Evolutionary conservation across 108 stramenopile species (phyloP), one percentile per base, ranked within the genome.

Genomic region (Skeletonema marinoi): DNA sequence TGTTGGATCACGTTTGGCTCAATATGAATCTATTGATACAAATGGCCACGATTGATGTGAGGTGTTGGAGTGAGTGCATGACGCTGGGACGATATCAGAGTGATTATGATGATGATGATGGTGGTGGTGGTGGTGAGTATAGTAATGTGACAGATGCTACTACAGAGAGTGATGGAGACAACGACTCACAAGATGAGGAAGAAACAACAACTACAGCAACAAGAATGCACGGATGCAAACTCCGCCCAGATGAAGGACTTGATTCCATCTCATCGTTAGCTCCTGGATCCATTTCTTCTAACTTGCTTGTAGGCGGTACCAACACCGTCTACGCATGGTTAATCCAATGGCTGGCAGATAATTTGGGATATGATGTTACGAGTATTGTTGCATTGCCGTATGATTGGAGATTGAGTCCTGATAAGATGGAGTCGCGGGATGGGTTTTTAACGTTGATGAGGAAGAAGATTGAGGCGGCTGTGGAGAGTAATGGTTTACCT

Each of bases 271-370:
- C 85, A 7, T 86, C 85, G n/a, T 71, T 96, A 46, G 86, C 90
- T 36, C 91, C 92, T 19, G 90, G 88, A 46, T 84, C 89, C 9
- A 78, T 92, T 36, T 83, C 89, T 6, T 71, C 85, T 11, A 63
- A 85, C 10, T 50, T 92, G 39, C 81, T 96, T 11, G 85, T 93
- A 9, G 96, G 92, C 9, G 88, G 89, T 0, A 90, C 91, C 13
- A 96, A 94, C 67, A 94, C 96, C 9, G 91, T 96, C 17, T 96
- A 93, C 76, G 88, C 93, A 11, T 93, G 92, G 90, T 70, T 96
- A 35, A 92, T 92, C 46, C 90, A 93, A 74, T 96, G 92, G 92
- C 68, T 96, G 14, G 89, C 92, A 0, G 93, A 93, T 32, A 90
- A 92, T 75, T 75, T 94, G 65, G 88, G 88, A 50, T 96, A 96